Evolutionary conservation across 345 rosid genomes (phyloP), one percentile per base, ranked within the genome.

Genomic region (thale cress (Arabidopsis thaliana)): DNA sequence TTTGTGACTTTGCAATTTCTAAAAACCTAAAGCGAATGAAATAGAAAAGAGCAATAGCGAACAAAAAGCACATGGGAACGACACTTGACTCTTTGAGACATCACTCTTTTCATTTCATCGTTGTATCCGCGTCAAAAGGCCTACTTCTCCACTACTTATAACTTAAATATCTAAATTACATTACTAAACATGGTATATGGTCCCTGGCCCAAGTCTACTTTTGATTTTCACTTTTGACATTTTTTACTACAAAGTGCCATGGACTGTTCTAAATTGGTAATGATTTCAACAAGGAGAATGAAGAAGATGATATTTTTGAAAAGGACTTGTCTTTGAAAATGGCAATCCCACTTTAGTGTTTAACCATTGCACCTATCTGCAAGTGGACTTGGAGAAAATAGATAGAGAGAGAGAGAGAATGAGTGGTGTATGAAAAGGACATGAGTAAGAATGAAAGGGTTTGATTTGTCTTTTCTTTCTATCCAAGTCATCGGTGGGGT

Each of bases 401-500:
- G 20, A 16, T 16, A 16, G 46, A 70, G 58, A 45, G 74, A 69
- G 63, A 69, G 32, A n/a, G 44, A 72, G 62, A 58, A 23, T 12
- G 50, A 66, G 48, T 53, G 65, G 49, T 56, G 65, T 44, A 72
- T 65, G 72, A 74, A 65, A 73, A 65, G 22, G 71, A 73, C 71
- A 44, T 24, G 36, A 65, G 58, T 65, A 65, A 65, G 52, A 48
- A 56, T 48, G 73, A 67, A 67, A 67, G 67, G 60, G 33, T 48
- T 59, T 67, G 67, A 59, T 75, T 75, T 75, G 73, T 67, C 61
- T 75, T 66, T 59, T 37, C 66, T 65, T 46, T 56, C 5, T 50
- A 12, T 65, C 78, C 78, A 74, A 65, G 78, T 74, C 78, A 74
- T 74, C 14, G 14, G 65, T 74, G 72, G 78, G 78, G 78, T 74